Evolutionary conservation across 108 stramenopile genomes (phyloP), one percentile per base, ranked within the genome.

Genomic region (Nannochloropsis gaditana): DNA sequence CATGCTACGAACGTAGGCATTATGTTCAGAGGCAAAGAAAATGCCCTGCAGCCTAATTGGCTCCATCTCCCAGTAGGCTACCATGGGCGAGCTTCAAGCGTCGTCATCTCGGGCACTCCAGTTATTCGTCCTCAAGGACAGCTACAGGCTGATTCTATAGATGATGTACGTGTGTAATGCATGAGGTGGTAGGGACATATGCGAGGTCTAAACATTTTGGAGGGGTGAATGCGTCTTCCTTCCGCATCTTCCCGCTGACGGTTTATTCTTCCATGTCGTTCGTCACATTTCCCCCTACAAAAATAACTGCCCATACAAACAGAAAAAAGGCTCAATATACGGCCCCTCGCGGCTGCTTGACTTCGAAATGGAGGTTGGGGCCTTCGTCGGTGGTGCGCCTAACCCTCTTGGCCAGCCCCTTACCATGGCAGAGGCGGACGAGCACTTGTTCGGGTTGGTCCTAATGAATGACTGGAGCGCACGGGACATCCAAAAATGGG

Each of bases 391-490:
- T 10, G 94, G 94, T 2, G 86, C 92, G 2, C 87, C 86, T 47
- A 93, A 93, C 84, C 43, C 91, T 45, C 50, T 91, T n/a, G 93
- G 94, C 44, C 83, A 80, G 21, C 92, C 92, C 10, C 80, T 96
- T 45, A 89, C 92, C 44, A 89, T 95, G 21, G 91, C 89, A 50
- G 90, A 95, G 83, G 96, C 95, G 9, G 89, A 93, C 83, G 91
- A 93, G 59, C 91, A 94, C 47, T 93, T 97, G 59, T 97, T 97
- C 91, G 96, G 96, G 9, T 94, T 94, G 84, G 93, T 94, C 1
- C 88, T 97, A 9, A 92, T 96, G 91, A 97, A 97, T 85, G 96
- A 97, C 88, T 97, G 96, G 96, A 92, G 92, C 19, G 95, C 96
- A 9, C 90, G 96, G 9, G 90, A 92, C 83, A 89, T 92, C 17